These are phyloP conservation scores for Globisporangium alternatum DNA, from an alignment of 352 stramenopile species.

Conservation along the genomic window DNA sequence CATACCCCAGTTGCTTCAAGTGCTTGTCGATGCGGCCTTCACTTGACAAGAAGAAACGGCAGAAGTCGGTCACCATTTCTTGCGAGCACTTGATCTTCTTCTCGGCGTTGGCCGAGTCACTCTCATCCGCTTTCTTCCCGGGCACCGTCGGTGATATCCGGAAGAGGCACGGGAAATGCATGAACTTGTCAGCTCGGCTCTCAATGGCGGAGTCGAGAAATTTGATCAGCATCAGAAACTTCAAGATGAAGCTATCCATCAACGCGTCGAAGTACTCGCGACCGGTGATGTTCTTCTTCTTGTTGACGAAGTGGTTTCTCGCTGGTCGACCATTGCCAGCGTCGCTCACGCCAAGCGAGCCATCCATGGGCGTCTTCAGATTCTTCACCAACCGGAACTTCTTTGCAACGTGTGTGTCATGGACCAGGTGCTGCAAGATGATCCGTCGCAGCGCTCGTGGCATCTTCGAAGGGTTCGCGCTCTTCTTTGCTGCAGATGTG, in stretches of 20 bases:
- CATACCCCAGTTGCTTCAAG: constrained; percentile 85
- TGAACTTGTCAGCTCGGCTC: constrained; percentile 70
- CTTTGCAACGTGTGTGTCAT: constrained; percentile 53
- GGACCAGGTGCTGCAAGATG: constrained; percentile 62
- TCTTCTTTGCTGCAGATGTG: constrained; percentile 24
- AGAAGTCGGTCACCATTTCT: constrained; percentile 91
- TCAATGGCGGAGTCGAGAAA: constrained; percentile 90
- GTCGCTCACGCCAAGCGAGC: constrained; percentile 35
- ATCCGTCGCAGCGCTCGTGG: constrained; percentile 52
- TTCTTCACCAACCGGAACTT: constrained; percentile 72
- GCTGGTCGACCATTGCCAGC: constrained; percentile 25
- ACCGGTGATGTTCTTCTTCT: constrained; percentile 70
- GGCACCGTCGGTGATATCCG: constrained; percentile 28
- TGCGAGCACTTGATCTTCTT: constrained; percentile 90
- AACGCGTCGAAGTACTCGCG: constrained; percentile 83
- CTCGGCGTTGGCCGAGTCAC: constrained; percentile 15
- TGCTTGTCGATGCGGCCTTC: constrained; percentile 96
- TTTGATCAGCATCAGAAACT: constrained; percentile 92
- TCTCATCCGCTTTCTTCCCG: constrained; percentile 11
- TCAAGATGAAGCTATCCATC: constrained; percentile 85
- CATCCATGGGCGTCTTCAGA: constrained; percentile 63
- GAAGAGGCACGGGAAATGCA: constrained; percentile 90
- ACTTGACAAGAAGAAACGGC: constrained; percentile 88
- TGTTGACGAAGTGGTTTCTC: constrained; percentile 34
- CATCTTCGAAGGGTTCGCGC: constrained; percentile 37